Conservation (phyloP, 192 early-diverging fungal species). For the Pecoramyces ruminantium region DNA sequence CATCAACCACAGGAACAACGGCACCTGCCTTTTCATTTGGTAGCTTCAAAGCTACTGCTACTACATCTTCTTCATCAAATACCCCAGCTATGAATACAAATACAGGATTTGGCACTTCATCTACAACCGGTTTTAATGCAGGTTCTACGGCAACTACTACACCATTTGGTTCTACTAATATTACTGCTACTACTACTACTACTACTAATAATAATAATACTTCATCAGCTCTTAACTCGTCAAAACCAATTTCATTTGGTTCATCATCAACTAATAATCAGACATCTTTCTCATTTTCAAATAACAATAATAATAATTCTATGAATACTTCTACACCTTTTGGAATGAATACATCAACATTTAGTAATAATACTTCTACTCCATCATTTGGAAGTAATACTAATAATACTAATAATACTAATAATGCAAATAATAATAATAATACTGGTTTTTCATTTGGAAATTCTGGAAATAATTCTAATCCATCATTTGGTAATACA, state of each 20-base stretch:
- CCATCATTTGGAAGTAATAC: neutral
- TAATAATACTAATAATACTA: no score
- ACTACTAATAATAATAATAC: neutral
- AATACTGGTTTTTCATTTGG: neutral
- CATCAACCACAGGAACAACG: neutral
- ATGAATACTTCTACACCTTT: neutral
- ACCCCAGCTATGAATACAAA: neutral
- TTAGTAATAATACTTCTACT: neutral
- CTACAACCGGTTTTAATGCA: neutral
- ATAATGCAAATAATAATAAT: neutral
- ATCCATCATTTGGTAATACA: neutral
- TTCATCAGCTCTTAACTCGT: neutral
- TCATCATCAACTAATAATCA: neutral
- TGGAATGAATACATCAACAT: neutral
- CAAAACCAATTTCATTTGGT: neutral
- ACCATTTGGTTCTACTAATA: neutral
- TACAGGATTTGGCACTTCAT: neutral
- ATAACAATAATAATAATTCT: neutral
- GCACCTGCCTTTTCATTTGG: neutral
- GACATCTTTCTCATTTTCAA: neutral
- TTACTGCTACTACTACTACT: neutral
- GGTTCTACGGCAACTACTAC: neutral
- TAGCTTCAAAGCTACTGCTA: neutral
- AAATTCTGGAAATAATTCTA: neutral
- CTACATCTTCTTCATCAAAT: neutral